A percentile compares a stretch with the other conserved stretches of the same genome.
Conservation (phyloP, 2,329 filamentous ascomycete species). For the Alternaria postmessia region DNA sequence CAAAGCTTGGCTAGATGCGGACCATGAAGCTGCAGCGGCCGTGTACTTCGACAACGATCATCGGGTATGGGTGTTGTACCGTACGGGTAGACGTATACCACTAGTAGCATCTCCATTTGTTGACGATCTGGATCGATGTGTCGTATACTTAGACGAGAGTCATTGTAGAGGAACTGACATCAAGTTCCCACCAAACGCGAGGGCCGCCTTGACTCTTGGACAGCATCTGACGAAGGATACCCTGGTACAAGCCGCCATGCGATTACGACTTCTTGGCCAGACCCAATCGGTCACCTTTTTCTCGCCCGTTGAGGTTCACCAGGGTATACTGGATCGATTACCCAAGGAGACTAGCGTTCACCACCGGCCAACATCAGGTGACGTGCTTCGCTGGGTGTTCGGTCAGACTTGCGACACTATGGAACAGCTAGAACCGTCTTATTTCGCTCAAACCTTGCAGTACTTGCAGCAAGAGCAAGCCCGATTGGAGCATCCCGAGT, state of each 20-base stretch:
- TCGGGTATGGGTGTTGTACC: slow-evolving; percentile 56
- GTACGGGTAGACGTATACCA: slow-evolving; percentile 50
- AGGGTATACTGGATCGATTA: slow-evolving; percentile 61
- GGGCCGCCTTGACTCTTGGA: slow-evolving; percentile 65
- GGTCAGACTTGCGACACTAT: slow-evolving; percentile 69
- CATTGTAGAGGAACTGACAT: slow-evolving; percentile 70
- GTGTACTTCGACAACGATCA: slow-evolving; percentile 63
- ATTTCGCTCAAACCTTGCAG: slow-evolving; percentile 67
- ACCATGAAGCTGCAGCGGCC: slow-evolving; percentile 57
- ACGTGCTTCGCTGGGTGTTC: slow-evolving; percentile 69
- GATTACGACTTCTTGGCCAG: slow-evolving; percentile 65
- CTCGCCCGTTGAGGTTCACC: slow-evolving; percentile 67
- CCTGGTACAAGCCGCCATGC: slow-evolving; percentile 72
- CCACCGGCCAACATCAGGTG: slow-evolving; percentile 54
- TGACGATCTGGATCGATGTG: slow-evolving; percentile 60
- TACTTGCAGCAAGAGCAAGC: slow-evolving; percentile 67
- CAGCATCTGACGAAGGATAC: slow-evolving; percentile 68
- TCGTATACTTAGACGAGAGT: slow-evolving; percentile 68
- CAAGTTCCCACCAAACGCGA: slow-evolving; percentile 59
- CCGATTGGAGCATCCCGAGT: slow-evolving; percentile 53
- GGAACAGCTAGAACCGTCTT: slow-evolving; percentile 66
- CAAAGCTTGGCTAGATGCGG: slow-evolving; percentile 60
- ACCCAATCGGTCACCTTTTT: slow-evolving; percentile 65
- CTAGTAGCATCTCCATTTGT: slow-evolving; percentile 64
- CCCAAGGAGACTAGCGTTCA: neutral